Percentiles rank a stretch among this genome's conserved stretches.
phyloP scores from a whole-genome alignment of 805 yeast genomes.

The Schwanniomyces yamadae region DNA sequence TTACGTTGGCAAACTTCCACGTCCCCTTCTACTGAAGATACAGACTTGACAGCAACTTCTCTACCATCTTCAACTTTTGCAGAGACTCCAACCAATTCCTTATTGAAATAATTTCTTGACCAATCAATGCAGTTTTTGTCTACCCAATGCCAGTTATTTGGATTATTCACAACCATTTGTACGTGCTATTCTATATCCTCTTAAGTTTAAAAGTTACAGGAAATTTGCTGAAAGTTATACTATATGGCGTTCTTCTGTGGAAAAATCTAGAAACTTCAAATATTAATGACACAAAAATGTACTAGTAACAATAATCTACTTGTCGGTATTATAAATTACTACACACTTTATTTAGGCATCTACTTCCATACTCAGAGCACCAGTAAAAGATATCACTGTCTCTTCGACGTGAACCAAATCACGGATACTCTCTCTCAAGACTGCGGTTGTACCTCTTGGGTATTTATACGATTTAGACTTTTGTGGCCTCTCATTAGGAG shows the following conservation, averaged over 20 bases:
- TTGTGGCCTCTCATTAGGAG: slow-evolving; percentile 83
- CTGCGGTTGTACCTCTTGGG: slow-evolving; percentile 90
- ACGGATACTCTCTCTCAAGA: slow-evolving; percentile 66
- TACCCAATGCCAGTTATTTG: slow-evolving; percentile 99
- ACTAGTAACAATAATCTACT: not conserved
- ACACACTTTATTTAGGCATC: slow-evolving; percentile 27
- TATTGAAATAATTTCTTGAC: slow-evolving; percentile 75
- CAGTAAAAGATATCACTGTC: slow-evolving; percentile 45
- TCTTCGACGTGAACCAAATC: slow-evolving; percentile 69
- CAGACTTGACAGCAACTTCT: slow-evolving; percentile 36
- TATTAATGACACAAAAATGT: slow-evolving; percentile 1
- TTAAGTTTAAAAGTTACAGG: not conserved
- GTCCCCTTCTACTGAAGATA: slow-evolving; percentile 82
- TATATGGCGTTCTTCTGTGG: slow-evolving; percentile 5
- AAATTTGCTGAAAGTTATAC: not conserved
- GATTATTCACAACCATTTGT: slow-evolving; percentile 91
- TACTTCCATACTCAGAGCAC: slow-evolving; percentile 36
- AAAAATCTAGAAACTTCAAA: slow-evolving; percentile 15
- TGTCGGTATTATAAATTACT: not conserved
- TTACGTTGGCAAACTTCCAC: slow-evolving; percentile 96
- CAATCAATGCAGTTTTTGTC: slow-evolving; percentile 95
- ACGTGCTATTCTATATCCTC: too few species aligned
- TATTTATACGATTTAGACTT: slow-evolving; percentile 85
- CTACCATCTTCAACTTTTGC: slow-evolving; percentile 32
- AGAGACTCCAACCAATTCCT: slow-evolving; percentile 53